A percentile compares a stretch with the other conserved stretches of the same genome.
Conservation (phyloP, 352 stramenopile genomes). For the Phytophthora tubulina region DNA sequence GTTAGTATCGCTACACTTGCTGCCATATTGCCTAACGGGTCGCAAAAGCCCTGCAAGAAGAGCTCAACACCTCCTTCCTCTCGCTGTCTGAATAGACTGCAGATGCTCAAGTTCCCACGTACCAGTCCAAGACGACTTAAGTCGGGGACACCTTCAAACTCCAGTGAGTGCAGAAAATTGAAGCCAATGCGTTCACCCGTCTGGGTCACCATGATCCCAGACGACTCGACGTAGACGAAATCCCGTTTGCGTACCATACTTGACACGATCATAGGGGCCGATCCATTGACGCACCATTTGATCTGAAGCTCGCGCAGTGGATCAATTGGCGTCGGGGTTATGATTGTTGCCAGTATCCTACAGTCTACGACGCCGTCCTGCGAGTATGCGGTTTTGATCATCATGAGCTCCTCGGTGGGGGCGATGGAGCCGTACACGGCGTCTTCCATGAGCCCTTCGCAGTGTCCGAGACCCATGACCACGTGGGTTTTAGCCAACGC, state of each 20-base stretch:
- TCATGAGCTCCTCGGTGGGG: slow-evolving; percentile 57
- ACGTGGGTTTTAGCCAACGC: slow-evolving; percentile 42
- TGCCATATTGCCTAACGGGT: slow-evolving; percentile 41
- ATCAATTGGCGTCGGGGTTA: slow-evolving; percentile 37
- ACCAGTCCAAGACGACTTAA: slow-evolving; percentile 42
- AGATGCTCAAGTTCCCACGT: slow-evolving; percentile 60
- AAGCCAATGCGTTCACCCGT: slow-evolving; percentile 57
- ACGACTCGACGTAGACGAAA: slow-evolving; percentile 61
- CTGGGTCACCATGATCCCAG: slow-evolving; percentile 43
- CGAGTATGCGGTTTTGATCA: slow-evolving; percentile 61
- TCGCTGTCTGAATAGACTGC: slow-evolving; percentile 55
- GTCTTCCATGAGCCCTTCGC: slow-evolving; percentile 56
- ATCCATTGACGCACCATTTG: slow-evolving; percentile 63
- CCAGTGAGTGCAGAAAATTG: slow-evolving; percentile 64
- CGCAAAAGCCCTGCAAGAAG: slow-evolving; percentile 44
- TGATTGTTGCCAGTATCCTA: slow-evolving; percentile 50
- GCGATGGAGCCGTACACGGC: slow-evolving; percentile 64
- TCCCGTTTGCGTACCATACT: slow-evolving; percentile 60
- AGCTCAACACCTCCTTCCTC: slow-evolving; percentile 52
- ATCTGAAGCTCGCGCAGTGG: slow-evolving; percentile 54
- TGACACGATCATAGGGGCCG: slow-evolving; percentile 44
- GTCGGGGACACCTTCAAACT: slow-evolving; percentile 48
- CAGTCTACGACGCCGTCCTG: slow-evolving; percentile 60
- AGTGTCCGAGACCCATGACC: slow-evolving; percentile 46
- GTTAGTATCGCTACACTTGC: slow-evolving; percentile 42